Evolutionary conservation across 331 rosid species (phyloP).

Genomic region (Quercus tomentella): DNA sequence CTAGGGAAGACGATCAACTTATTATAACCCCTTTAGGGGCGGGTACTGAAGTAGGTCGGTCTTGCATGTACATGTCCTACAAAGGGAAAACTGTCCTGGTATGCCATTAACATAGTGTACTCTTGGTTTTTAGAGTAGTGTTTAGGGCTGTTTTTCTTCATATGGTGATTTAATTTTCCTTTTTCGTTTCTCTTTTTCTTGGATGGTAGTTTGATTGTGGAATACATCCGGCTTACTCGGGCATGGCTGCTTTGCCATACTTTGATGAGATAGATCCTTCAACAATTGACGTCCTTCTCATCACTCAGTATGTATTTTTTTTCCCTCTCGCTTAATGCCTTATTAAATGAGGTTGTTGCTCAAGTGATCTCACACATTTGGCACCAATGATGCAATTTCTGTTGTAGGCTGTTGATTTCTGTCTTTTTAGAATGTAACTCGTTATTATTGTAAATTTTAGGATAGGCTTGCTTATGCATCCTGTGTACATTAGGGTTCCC

Average conservation of each 20-base stretch:
- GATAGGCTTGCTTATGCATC: too few relatives aligned
- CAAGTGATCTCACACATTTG: too few relatives aligned
- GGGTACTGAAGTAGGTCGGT: slow-evolving; percentile 92
- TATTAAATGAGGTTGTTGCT: neutral
- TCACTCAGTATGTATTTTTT: slow-evolving; percentile 60
- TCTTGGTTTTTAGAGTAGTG: neutral
- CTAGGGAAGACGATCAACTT: slow-evolving; percentile 71
- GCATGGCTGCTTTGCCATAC: slow-evolving; percentile 97
- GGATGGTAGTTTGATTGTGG: slow-evolving; percentile 79
- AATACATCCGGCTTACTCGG: slow-evolving; percentile 82
- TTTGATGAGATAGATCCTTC: slow-evolving; percentile 98
- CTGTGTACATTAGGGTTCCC: too few relatives aligned
- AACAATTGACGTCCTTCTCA: slow-evolving; percentile 77
- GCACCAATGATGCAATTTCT: too few relatives aligned
- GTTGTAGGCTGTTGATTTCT: too few relatives aligned
- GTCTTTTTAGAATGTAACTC: neutral
- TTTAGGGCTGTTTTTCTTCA: neutral
- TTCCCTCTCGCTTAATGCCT: neutral
- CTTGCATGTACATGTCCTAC: slow-evolving; percentile 81
- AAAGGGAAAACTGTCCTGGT: slow-evolving; percentile 65
- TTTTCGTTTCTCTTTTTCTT: neutral
- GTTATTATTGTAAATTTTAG: neutral
- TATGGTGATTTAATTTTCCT: neutral
- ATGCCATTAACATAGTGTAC: neutral
- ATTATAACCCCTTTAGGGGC: slow-evolving; percentile 82